These are phyloP conservation scores for Abortiporus biennis DNA, from an alignment of 1,284 basidiomycete species.

Conservation along the genomic window DNA sequence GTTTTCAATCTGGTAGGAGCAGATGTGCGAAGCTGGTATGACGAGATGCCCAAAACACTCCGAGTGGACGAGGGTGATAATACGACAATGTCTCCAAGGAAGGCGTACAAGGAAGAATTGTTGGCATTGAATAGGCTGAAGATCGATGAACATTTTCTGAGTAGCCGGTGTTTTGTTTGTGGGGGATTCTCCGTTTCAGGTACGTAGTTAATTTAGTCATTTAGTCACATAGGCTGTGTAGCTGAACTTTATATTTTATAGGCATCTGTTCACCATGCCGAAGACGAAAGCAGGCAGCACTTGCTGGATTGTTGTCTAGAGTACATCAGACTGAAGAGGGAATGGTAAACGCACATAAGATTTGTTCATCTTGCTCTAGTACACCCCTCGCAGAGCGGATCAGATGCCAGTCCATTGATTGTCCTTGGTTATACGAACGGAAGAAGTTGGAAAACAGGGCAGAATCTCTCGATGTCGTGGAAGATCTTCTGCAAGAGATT, in stretches of 20 bases:
- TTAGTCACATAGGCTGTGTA: neutral
- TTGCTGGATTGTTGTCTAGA: slow-evolving; percentile 54
- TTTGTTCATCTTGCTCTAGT: slow-evolving; percentile 69
- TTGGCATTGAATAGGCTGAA: slow-evolving; percentile 35
- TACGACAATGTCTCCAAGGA: slow-evolving; percentile 39
- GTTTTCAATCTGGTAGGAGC: slow-evolving; percentile 92
- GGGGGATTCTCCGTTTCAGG: slow-evolving; percentile 49
- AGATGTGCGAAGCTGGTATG: slow-evolving; percentile 85
- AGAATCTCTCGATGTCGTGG: slow-evolving; percentile 35
- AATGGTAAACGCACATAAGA: slow-evolving; percentile 49
- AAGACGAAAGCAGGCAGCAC: slow-evolving; percentile 45
- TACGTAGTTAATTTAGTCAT: slow-evolving; percentile 19
- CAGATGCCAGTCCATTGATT: slow-evolving; percentile 80
- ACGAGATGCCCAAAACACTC: slow-evolving; percentile 74
- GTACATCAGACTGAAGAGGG: slow-evolving; percentile 54
- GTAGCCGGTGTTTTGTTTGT: slow-evolving; percentile 68
- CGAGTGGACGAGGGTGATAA: slow-evolving; percentile 28
- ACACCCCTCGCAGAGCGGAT: slow-evolving; percentile 54
- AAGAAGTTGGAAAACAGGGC: slow-evolving; percentile 58
- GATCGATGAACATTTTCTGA: slow-evolving; percentile 77
- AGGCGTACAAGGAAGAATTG: slow-evolving; percentile 28
- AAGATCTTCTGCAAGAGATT: slow-evolving; percentile 26
- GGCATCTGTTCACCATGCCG: slow-evolving; percentile 68
- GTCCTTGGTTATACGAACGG: slow-evolving; percentile 74
- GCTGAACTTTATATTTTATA: slow-evolving; percentile 21